Percentiles rank a stretch among this genome's conserved stretches.
Evolutionary conservation across 495 filamentous ascomycete genomes (phyloP).

Genomic region (Trichoderma reesei): DNA sequence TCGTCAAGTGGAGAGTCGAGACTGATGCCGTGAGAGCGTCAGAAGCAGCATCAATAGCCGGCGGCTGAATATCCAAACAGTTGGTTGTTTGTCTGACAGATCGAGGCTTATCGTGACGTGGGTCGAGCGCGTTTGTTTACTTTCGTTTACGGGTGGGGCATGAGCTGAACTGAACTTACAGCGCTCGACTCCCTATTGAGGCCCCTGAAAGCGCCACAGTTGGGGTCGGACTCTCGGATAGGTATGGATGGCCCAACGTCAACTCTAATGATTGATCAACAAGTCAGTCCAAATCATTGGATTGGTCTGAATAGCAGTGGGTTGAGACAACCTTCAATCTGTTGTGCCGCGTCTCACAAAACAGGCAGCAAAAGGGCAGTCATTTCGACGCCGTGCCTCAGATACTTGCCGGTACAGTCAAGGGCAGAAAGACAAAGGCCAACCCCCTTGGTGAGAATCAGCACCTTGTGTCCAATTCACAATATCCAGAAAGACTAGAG

Average conservation of each 20-base stretch:
- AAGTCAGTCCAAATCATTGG: too few species aligned
- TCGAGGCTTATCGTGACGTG: not conserved
- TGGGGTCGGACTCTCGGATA: not conserved
- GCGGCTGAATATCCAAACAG: not conserved
- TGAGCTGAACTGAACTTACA: not conserved
- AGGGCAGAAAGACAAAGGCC: too few species aligned
- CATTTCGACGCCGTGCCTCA: too few species aligned
- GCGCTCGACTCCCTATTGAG: not conserved
- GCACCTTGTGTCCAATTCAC: too few species aligned
- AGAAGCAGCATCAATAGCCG: not conserved
- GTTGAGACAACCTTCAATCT: too few species aligned
- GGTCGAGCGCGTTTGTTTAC: slow-evolving; percentile 6
- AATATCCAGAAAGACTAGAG: too few species aligned
- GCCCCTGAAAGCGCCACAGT: not conserved
- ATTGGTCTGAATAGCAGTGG: too few species aligned
- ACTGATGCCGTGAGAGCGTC: not conserved
- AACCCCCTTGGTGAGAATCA: too few species aligned
- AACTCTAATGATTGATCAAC: not conserved
- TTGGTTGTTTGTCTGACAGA: not conserved
- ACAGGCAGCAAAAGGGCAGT: too few species aligned
- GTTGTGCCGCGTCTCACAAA: too few species aligned
- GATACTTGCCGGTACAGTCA: too few species aligned
- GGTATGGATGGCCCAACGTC: not conserved
- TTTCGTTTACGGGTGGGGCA: not conserved
- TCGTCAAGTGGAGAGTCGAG: not conserved